A percentile compares a stretch with the other conserved stretches of the same genome.
phyloP scores from a whole-genome alignment of 2,329 filamentous ascomycete species.

The Bretziella fagacearum region DNA sequence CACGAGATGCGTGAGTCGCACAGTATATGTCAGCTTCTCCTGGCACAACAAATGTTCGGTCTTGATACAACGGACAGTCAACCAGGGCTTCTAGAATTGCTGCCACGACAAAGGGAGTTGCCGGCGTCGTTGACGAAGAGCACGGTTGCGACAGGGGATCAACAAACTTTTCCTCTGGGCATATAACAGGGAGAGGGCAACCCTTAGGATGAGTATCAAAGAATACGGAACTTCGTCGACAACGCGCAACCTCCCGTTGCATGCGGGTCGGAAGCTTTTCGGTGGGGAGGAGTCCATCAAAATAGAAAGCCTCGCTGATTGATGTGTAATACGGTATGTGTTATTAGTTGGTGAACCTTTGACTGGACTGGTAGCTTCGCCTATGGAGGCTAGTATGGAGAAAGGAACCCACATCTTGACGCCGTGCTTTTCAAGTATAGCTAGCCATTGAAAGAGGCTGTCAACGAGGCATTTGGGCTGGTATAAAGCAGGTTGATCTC shows the following conservation, averaged over 20 bases:
- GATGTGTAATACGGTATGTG: background rate
- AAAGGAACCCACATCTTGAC: conserved; percentile 41
- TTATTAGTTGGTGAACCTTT: conserved; percentile 1
- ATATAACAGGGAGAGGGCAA: conserved; percentile 5
- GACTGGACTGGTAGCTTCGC: background rate
- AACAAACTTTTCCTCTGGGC: conserved; percentile 8
- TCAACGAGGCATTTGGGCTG: conserved; percentile 34
- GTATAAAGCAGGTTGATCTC: conserved; percentile 26
- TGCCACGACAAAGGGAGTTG: conserved; percentile 49
- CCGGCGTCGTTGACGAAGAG: conserved; percentile 19
- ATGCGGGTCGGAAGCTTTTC: conserved; percentile 47
- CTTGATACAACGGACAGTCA: conserved; percentile 26
- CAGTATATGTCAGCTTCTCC: conserved; percentile 79
- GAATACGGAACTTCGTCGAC: conserved; percentile 12
- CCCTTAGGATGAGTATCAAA: conserved; percentile 18
- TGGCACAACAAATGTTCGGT: conserved; percentile 43
- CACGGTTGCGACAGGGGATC: conserved; percentile 20
- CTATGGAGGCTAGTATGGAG: background rate
- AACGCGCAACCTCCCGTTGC: conserved; percentile 25
- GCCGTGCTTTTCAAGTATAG: conserved; percentile 35
- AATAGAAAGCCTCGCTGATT: conserved; percentile 52
- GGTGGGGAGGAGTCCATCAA: conserved; percentile 65
- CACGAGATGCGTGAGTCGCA: conserved; percentile 40
- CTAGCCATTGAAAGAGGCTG: conserved; percentile 44
- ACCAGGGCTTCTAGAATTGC: conserved; percentile 55